These are phyloP conservation scores for Ceratobasidium sp. DNA, from an alignment of 1,284 basidiomycete species.

Conservation along the genomic window DNA sequence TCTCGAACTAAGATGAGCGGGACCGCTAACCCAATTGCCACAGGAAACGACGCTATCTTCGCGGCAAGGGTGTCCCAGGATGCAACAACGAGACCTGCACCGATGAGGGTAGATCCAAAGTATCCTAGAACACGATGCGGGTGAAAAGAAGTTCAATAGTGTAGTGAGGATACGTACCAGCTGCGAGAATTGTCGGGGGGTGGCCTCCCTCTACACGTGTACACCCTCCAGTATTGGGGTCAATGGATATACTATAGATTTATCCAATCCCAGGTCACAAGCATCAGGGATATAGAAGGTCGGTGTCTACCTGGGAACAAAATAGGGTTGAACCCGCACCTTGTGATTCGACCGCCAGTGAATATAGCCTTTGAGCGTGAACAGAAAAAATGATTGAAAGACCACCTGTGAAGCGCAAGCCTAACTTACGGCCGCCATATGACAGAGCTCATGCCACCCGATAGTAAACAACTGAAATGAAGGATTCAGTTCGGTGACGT, in stretches of 20 bases:
- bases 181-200: conserved; percentile 68
- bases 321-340: conserved; percentile 29
- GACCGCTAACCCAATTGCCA: conserved; percentile 72
- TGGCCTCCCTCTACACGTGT: conserved; percentile 62
- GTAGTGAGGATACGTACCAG: conserved; percentile 47
- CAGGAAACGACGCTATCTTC: conserved; percentile 79
- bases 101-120: conserved; percentile 75
- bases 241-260: conserved; percentile 75
- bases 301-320: background rate
- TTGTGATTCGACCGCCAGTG: conserved; percentile 61
- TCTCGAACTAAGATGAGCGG: conserved; percentile 79
- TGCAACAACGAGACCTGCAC: conserved; percentile 75
- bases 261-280: conserved; percentile 47
- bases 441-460: conserved; percentile 83
- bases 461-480: conserved; percentile 67
- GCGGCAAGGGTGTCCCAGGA: conserved; percentile 79
- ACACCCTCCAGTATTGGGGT: conserved; percentile 77
- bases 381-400: background rate
- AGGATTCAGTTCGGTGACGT: background rate
- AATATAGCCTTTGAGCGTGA: conserved; percentile 67
- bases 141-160: conserved; percentile 11
- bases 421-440: conserved; percentile 68
- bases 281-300: background rate
- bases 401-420: conserved; percentile 5
- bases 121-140: conserved; percentile 57